Conservation (phyloP, 306 rosid species). For the Quercus aquifolioides region DNA sequence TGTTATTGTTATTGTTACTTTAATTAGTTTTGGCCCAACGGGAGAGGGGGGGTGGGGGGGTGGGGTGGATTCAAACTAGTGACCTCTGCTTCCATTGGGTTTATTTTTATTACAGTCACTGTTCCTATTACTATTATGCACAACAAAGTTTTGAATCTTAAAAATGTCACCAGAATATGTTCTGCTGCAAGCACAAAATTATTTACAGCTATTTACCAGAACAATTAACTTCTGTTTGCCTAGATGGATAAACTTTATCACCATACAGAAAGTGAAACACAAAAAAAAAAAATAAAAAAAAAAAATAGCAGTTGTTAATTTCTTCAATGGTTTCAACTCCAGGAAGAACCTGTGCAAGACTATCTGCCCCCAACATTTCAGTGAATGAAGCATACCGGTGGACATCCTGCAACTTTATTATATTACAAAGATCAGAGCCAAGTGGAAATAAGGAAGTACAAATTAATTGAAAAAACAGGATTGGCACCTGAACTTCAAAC, state of each 20-base stretch:
- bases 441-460: slow-evolving; percentile 13
- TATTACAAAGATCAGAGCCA: slow-evolving; percentile 20
- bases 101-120: neutral
- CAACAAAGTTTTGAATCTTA: neutral
- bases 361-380: slow-evolving; percentile 50
- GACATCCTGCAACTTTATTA: slow-evolving; percentile 39
- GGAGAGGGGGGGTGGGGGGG: no score
- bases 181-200: neutral
- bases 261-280: neutral
- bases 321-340: slow-evolving; percentile 55
- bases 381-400: slow-evolving; percentile 46
- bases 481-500: slow-evolving; percentile 60
- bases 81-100: no score
- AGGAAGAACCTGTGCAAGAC: slow-evolving; percentile 55
- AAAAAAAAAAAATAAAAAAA: neutral
- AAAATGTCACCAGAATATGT: neutral
- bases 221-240: no score
- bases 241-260: neutral
- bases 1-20: neutral
- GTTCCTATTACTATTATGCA: neutral
- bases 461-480: slow-evolving; percentile 8
- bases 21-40: no score
- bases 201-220: neutral
- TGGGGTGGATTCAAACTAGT: no score
- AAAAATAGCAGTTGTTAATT: slow-evolving; percentile 28